Evolutionary conservation across 2,329 filamentous ascomycete genomes (phyloP).

Genomic region (Venturia nashicola): DNA sequence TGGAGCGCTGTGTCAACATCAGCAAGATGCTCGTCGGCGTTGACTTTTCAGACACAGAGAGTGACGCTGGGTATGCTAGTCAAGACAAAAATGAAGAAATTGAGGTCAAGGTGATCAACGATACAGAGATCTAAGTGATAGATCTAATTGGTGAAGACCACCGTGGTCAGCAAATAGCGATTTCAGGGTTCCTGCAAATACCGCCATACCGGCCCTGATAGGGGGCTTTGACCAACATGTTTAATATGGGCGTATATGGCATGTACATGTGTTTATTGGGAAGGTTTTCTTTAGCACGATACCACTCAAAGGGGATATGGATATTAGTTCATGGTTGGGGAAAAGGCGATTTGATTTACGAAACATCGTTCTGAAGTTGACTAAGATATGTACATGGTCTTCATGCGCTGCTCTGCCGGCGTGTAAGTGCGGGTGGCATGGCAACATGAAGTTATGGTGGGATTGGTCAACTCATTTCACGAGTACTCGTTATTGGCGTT

Average conservation of each 20-base stretch:
- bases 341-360: not conserved
- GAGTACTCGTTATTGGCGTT: not conserved
- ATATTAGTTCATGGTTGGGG: not conserved
- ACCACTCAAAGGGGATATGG: not conserved
- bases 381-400: not conserved
- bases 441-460: not conserved
- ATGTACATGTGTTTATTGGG: not conserved
- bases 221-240: not conserved
- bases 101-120: not conserved
- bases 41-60: not conserved
- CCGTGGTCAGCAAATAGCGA: not conserved
- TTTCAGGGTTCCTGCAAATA: not conserved
- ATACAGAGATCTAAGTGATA: not conserved
- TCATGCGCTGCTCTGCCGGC: not conserved
- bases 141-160: not conserved
- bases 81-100: conserved; percentile 23
- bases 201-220: not conserved
- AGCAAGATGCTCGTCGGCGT: conserved; percentile 5
- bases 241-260: not conserved
- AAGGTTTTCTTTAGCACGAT: not conserved
- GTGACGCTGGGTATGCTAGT: not conserved
- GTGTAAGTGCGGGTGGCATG: not conserved
- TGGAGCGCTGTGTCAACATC: conserved; percentile 1
- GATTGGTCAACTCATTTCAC: too few species aligned
- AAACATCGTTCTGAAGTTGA: not conserved